Percentiles rank a stretch among this genome's conserved stretches.
Evolutionary conservation across 1,139 yeast genomes (phyloP).

Genomic region (Geotrichum europaeum): DNA sequence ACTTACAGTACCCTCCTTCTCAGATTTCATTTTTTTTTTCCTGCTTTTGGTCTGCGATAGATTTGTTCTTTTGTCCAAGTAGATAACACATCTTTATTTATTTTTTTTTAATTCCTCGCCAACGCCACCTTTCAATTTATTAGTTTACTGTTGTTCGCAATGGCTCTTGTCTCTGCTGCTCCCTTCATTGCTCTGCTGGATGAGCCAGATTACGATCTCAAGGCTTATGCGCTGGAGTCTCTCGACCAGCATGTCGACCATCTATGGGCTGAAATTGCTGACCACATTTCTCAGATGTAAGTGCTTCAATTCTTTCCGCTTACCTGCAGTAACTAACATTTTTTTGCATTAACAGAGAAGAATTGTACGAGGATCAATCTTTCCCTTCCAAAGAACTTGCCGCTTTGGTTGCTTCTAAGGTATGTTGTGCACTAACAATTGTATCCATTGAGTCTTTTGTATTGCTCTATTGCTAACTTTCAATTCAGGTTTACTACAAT

Average conservation of each 20-base stretch:
- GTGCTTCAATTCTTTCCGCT: slow-evolving; percentile 12
- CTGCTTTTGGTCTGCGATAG: background rate
- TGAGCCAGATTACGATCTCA: slow-evolving; percentile 72
- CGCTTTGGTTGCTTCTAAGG: slow-evolving; percentile 83
- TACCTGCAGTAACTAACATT: background rate
- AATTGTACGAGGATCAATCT: slow-evolving; percentile 74
- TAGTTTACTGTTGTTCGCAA: slow-evolving; percentile 6
- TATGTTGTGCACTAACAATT: slow-evolving; percentile 12
- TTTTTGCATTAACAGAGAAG: slow-evolving; percentile 45
- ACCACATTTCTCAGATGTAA: slow-evolving; percentile 64
- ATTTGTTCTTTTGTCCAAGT: background rate
- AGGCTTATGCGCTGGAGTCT: slow-evolving; percentile 77
- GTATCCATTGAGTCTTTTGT: background rate
- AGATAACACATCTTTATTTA: background rate
- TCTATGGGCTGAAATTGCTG: slow-evolving; percentile 97
- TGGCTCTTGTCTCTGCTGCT: slow-evolving; percentile 48
- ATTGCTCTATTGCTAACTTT: background rate
- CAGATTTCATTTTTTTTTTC: background rate
- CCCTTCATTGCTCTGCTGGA: slow-evolving; percentile 83
- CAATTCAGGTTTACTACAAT: slow-evolving; percentile 67
- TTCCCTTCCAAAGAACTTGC: slow-evolving; percentile 79
- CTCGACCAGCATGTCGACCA: slow-evolving; percentile 81
- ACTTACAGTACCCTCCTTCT: background rate
- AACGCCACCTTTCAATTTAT: background rate
- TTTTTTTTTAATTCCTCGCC: background rate